phyloP scores from a whole-genome alignment of 768 basidiomycete genomes.

The Cystobasidium ongulense region DNA sequence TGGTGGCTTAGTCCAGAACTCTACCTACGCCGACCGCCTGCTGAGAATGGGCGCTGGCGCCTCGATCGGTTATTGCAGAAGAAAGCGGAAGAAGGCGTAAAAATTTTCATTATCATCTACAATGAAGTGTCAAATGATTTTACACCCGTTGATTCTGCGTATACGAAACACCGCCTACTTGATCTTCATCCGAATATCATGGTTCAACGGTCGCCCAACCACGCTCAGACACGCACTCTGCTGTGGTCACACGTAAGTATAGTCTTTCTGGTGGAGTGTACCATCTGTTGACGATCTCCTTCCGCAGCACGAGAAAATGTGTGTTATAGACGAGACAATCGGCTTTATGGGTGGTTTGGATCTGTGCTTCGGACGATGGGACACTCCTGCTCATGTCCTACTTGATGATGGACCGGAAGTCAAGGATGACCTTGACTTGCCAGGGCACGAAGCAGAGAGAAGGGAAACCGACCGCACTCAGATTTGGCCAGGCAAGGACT shows the following conservation, averaged over 20 bases:
- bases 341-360: constrained; percentile 98
- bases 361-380: constrained; percentile 91
- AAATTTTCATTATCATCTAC: constrained; percentile 78
- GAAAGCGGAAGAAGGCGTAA: constrained; percentile 91
- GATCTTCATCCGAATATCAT: constrained; percentile 75
- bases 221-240: constrained; percentile 93
- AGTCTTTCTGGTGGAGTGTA: not conserved
- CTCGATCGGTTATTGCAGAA: constrained; percentile 75
- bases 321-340: constrained; percentile 92
- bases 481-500: constrained; percentile 73
- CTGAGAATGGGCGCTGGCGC: constrained; percentile 62
- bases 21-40: constrained; percentile 75
- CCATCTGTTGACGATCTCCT: constrained; percentile 46
- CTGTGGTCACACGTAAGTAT: constrained; percentile 90
- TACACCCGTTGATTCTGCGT: constrained; percentile 56
- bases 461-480: constrained; percentile 3
- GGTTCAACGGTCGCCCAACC: constrained; percentile 91
- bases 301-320: constrained; percentile 75
- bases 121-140: constrained; percentile 92
- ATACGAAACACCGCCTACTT: constrained; percentile 73
- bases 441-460: constrained; percentile 50
- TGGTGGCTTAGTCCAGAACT: constrained; percentile 83
- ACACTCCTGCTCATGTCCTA: constrained; percentile 85
- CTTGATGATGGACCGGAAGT: constrained; percentile 59
- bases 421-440: constrained; percentile 49